Conservation (phyloP, 2,329 filamentous ascomycete species). For the Neophaeococcomyces aloes region DNA sequence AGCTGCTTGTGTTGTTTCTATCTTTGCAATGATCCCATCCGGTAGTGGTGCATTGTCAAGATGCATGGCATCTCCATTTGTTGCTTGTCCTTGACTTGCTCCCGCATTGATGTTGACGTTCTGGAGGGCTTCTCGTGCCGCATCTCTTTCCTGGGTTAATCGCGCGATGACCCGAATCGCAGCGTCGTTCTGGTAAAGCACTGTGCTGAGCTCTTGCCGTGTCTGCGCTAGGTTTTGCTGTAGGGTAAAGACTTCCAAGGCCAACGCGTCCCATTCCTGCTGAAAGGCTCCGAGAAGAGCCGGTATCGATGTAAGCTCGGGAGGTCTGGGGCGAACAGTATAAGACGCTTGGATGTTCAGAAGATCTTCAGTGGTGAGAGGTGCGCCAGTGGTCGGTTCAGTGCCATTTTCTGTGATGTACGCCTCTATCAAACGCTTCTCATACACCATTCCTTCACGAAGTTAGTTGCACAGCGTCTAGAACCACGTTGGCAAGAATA, state of each 20-base stretch:
- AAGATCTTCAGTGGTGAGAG: conserved; percentile 72
- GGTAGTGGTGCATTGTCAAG: conserved; percentile 73
- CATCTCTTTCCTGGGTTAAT: conserved; percentile 80
- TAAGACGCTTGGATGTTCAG: conserved; percentile 75
- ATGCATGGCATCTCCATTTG: conserved; percentile 77
- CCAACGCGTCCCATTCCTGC: conserved; percentile 94
- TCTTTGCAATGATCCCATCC: conserved; percentile 56
- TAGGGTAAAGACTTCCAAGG: conserved; percentile 82
- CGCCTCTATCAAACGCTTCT: conserved; percentile 88
- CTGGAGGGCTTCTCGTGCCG: conserved; percentile 78
- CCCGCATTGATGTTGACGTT: conserved; percentile 66
- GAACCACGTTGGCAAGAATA: conserved; percentile 21
- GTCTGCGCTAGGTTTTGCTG: conserved; percentile 83
- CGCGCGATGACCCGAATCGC: conserved; percentile 91
- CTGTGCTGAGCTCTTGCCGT: conserved; percentile 82
- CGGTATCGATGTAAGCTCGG: conserved; percentile 90
- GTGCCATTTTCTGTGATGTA: conserved; percentile 90
- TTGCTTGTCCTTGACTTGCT: conserved; percentile 30
- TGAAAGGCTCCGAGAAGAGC: conserved; percentile 90
- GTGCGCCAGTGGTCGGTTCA: conserved; percentile 81
- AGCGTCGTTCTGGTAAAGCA: conserved; percentile 93
- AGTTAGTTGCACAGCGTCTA: conserved; percentile 23
- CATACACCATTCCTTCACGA: conserved; percentile 68
- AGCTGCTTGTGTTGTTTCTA: conserved; percentile 64
- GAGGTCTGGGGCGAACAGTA: conserved; percentile 78